Evolutionary conservation across 305 asterid genomes (phyloP).

Genomic region (Solanum hybrid): DNA sequence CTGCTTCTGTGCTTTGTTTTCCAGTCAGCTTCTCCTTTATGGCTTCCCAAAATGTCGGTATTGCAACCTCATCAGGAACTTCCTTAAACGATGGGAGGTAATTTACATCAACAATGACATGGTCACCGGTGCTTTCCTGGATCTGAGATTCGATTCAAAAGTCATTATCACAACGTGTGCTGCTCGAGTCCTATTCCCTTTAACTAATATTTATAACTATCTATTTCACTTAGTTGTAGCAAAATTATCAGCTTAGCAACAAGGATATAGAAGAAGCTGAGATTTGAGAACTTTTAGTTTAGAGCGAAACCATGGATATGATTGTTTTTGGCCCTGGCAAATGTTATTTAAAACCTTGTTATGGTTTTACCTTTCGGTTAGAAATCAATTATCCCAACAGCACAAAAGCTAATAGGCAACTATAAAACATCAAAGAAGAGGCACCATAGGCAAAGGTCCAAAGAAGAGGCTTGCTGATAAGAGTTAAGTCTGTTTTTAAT

Average conservation of each 20-base stretch:
- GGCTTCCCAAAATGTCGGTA: constrained; percentile 94
- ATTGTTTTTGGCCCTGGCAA: neutral
- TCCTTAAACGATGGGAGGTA: constrained; percentile 96
- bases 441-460: neutral
- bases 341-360: neutral
- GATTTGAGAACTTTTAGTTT: neutral
- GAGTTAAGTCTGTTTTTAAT: neutral
- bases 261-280: neutral
- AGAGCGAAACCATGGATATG: neutral
- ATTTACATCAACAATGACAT: constrained; percentile 89
- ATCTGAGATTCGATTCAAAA: constrained; percentile 36
- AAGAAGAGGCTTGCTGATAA: neutral
- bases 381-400: neutral
- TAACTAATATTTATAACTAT: neutral
- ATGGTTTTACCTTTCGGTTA: neutral
- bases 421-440: neutral
- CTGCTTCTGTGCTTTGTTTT: neutral
- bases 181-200: neutral
- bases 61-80: constrained; percentile 77
- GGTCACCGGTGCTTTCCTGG: constrained; percentile 85
- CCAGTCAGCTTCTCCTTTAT: constrained; percentile 42
- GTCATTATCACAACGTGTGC: neutral
- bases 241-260: neutral
- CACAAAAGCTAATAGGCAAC: neutral
- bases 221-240: neutral